A percentile compares a stretch with the other conserved stretches of the same genome.
phyloP scores from a whole-genome alignment of 257 asterid species.

The Solanum sparsipilum region DNA sequence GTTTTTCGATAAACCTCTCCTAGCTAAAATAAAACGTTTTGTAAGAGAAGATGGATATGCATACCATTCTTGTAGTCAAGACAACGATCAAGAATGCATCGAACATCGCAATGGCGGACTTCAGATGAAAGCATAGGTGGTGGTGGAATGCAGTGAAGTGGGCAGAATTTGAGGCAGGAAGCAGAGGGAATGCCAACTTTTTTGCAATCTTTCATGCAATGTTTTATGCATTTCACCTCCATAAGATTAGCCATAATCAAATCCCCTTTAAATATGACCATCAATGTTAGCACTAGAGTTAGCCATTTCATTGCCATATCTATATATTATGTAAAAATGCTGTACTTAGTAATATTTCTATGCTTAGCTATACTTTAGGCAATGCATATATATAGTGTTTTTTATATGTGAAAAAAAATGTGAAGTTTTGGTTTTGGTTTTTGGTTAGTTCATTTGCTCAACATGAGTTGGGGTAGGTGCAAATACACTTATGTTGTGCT shows the following conservation, averaged over 20 bases:
- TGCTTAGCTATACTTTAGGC: background rate
- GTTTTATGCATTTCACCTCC: background rate
- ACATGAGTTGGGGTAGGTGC: background rate
- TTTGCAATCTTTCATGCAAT: conserved; percentile 1
- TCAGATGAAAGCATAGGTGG: background rate
- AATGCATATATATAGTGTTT: background rate
- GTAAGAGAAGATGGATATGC: background rate
- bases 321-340: background rate
- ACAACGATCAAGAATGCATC: conserved; percentile 3
- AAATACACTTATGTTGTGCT: background rate
- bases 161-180: conserved; percentile 4
- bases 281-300: background rate
- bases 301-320: background rate
- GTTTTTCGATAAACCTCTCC: no score
- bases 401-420: background rate
- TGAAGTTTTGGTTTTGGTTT: background rate
- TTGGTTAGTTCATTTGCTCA: background rate
- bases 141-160: conserved; percentile 1
- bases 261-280: background rate
- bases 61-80: background rate
- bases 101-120: background rate
- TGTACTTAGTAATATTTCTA: background rate
- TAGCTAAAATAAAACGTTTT: background rate
- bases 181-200: background rate
- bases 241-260: background rate